Evolutionary conservation across 2,329 filamentous ascomycete genomes (phyloP).

Genomic region (Davidsoniella virescens): DNA sequence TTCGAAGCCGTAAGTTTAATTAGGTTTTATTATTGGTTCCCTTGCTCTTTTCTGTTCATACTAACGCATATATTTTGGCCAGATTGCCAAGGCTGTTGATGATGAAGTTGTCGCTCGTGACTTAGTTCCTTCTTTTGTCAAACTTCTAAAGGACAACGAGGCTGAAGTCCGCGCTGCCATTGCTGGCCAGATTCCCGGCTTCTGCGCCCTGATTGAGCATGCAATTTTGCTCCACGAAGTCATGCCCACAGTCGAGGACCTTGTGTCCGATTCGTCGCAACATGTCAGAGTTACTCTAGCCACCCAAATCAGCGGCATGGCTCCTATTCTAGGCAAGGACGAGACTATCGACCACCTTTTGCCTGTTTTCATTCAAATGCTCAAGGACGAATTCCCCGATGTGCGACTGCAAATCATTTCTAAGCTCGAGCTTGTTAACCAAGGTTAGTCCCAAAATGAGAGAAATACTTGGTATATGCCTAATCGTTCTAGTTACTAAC

Average conservation of each 20-base stretch:
- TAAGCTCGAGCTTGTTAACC: conserved; percentile 96
- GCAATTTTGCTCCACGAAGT: conserved; percentile 85
- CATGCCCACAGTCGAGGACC: conserved; percentile 89
- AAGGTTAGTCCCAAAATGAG: conserved; percentile 37
- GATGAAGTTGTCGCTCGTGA: conserved; percentile 91
- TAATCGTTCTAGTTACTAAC: conserved; percentile 14
- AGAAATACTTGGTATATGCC: too few relatives aligned
- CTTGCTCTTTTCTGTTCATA: not conserved
- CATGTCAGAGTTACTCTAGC: conserved; percentile 91
- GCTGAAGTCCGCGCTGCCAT: conserved; percentile 95
- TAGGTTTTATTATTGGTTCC: not conserved
- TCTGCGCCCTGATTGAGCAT: conserved; percentile 78
- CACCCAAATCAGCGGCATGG: conserved; percentile 91
- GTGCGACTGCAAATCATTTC: conserved; percentile 98
- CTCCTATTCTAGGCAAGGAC: conserved; percentile 93
- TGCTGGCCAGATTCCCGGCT: conserved; percentile 92
- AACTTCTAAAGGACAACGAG: conserved; percentile 93
- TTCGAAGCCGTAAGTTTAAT: conserved; percentile 67
- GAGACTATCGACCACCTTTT: conserved; percentile 69
- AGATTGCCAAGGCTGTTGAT: conserved; percentile 97
- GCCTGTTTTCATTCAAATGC: conserved; percentile 98
- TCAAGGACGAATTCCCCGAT: conserved; percentile 98
- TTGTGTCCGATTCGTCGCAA: conserved; percentile 90
- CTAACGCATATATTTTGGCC: conserved; percentile 5
- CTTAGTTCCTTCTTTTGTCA: conserved; percentile 90